Evolutionary conservation across 495 filamentous ascomycete species (phyloP).

Genomic region (Penicillium dipodomyicola): DNA sequence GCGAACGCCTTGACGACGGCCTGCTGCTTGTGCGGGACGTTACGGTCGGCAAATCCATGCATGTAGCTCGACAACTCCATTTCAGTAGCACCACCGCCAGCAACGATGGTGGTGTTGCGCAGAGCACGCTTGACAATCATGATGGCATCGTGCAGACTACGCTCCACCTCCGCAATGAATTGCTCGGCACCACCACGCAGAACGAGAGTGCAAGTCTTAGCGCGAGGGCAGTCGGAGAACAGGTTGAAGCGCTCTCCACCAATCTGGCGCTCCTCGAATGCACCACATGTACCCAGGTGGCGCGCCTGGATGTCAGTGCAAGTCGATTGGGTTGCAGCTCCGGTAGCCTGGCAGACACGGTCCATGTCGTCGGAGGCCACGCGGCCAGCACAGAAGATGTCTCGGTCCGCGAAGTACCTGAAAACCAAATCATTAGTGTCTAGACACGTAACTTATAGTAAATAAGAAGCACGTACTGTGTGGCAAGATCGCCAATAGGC

Average conservation of each 20-base stretch:
- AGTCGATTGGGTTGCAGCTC: conserved; percentile 87
- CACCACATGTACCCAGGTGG: conserved; percentile 87
- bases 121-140: conserved; percentile 99
- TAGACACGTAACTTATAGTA: neutral
- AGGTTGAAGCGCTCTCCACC: conserved; percentile 97
- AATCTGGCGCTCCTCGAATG: conserved; percentile 94
- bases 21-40: conserved; percentile 93
- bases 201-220: conserved; percentile 95
- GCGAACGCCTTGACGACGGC: conserved; percentile 96
- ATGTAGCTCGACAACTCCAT: conserved; percentile 96
- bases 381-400: conserved; percentile 97
- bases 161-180: conserved; percentile 98
- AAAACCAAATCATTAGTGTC: conserved; percentile 10
- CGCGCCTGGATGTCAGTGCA: conserved; percentile 91
- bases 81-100: conserved; percentile 90
- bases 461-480: conserved; percentile 60
- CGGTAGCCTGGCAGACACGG: conserved; percentile 91
- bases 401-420: conserved; percentile 91
- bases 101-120: conserved; percentile 89
- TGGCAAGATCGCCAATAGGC: conserved; percentile 95
- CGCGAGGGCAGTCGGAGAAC: conserved; percentile 90
- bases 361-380: conserved; percentile 93
- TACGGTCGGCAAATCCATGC: conserved; percentile 85
- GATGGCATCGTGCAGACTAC: conserved; percentile 95
- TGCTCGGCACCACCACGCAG: conserved; percentile 96